Base-by-base conservation (phyloP, 2,329 filamentous ascomycete genomes). In the Raffaelea ambrosiae region DNA sequence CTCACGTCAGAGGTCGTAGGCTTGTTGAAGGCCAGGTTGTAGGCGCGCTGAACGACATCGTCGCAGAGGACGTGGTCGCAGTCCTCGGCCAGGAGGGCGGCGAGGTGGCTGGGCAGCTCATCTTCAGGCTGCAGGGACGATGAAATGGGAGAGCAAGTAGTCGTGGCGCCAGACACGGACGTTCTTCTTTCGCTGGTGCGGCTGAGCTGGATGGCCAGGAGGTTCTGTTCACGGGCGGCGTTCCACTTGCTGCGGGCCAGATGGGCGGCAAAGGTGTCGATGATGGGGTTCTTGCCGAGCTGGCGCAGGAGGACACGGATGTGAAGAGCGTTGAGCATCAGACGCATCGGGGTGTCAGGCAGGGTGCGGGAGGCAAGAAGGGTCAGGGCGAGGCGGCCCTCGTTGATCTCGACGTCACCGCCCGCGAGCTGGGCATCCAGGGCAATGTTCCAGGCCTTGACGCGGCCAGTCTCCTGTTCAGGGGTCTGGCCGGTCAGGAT, bases 311-410 rank as follows among this genome's bases (percentile, higher is more conserved):
- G 75, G 40, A 96, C 79, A n/a, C 89, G 86, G 51, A 94, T 84
- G 60, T 97, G 91, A 35, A 97, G 71, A 1, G 91, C 87, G 64
- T 95, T 94, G 48, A 95, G 77, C 87, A 96, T 95, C 47, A 95
- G 74, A 40, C 88, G 78, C 43, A 78, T 75, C 1, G 91, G 88
- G 1, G 87, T 93, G 50, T 88, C 81, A 11, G 90, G 89, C 1
- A 96, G 72, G 1, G 90, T 95, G 21, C 84, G 84, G 2, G 90
- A 94, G 9, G 90, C 89, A 58, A 96, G 83, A 22, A 96, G 74
- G 0, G 90, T 95, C 44, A 96, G 72, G 0, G 91, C 79, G 29
- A 96, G 73, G 44, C 91, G 82, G 63, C 87, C 89, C 64, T 86
- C 89, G 71, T 85, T 95, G 56, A 96, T 86, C 62, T 95, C 87